A percentile compares a stretch with the other conserved stretches of the same genome.
phyloP scores from a whole-genome alignment of 2,329 filamentous ascomycete genomes.

The Rutstroemia sp. region DNA sequence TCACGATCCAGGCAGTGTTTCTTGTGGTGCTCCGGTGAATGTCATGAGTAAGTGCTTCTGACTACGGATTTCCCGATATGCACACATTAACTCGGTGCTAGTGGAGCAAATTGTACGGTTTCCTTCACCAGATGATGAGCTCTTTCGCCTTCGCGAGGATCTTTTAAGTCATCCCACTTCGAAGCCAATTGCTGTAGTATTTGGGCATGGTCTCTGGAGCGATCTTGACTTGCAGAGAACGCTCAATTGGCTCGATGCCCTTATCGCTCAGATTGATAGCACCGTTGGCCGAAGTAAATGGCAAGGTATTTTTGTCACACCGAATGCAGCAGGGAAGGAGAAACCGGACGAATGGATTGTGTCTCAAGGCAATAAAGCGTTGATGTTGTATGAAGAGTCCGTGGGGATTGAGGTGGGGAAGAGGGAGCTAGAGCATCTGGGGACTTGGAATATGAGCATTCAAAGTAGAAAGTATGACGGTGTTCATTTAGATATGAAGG shows the following conservation, averaged over 20 bases:
- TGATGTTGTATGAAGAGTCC: slow-evolving; percentile 38
- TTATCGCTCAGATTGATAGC: slow-evolving; percentile 27
- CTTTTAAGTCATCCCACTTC: slow-evolving; percentile 23
- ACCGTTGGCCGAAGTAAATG: slow-evolving; percentile 12
- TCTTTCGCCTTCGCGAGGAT: slow-evolving; percentile 32
- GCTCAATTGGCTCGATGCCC: slow-evolving; percentile 34
- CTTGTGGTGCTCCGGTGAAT: slow-evolving; percentile 33
- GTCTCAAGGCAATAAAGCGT: slow-evolving; percentile 40
- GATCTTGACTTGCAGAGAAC: slow-evolving; percentile 37
- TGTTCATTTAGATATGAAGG: slow-evolving; percentile 40
- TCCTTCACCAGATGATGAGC: slow-evolving; percentile 36
- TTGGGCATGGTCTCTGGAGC: slow-evolving; percentile 42
- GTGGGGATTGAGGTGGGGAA: slow-evolving; percentile 19
- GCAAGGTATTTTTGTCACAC: slow-evolving; percentile 33
- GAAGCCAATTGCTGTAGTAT: slow-evolving; percentile 34
- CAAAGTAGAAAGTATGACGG: slow-evolving; percentile 41
- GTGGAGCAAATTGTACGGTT: slow-evolving; percentile 38
- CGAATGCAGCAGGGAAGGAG: slow-evolving; percentile 38
- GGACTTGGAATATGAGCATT: slow-evolving; percentile 45
- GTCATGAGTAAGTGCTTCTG: slow-evolving; percentile 29
- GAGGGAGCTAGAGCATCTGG: slow-evolving; percentile 37
- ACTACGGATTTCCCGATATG: no score
- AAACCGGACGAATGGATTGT: slow-evolving; percentile 41
- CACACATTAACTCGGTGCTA: neutral
- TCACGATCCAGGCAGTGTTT: slow-evolving; percentile 36